phyloP scores from a whole-genome alignment of 176 grass and related monocot genomes.

The Phyllostachys edulis region DNA sequence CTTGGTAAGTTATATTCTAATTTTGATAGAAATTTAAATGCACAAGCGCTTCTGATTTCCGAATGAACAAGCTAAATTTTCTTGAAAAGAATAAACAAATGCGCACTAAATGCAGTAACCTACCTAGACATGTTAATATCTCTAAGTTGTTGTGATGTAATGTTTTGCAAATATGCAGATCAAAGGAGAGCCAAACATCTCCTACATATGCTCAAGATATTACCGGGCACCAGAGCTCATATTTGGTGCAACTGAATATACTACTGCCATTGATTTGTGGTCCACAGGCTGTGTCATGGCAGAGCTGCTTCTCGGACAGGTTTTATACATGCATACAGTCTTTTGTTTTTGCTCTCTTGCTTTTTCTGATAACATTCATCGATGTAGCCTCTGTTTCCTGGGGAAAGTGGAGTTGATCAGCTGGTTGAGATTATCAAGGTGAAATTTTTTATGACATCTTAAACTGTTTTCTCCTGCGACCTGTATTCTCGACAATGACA shows the following conservation, averaged over 20 bases:
- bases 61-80: not conserved
- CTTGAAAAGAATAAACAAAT: conserved; percentile 22
- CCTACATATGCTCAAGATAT: conserved; percentile 99
- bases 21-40: conserved; percentile 7
- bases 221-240: conserved; percentile 97
- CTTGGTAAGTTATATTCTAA: conserved; percentile 49
- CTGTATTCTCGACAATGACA: conserved; percentile 25
- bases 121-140: not conserved
- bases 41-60: not conserved
- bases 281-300: conserved; percentile 96
- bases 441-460: conserved; percentile 26
- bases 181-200: conserved; percentile 96
- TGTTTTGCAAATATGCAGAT: conserved; percentile 47
- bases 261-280: conserved; percentile 93
- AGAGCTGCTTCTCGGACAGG: conserved; percentile 90
- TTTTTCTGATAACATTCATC: conserved; percentile 27
- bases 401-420: conserved; percentile 97
- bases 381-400: conserved; percentile 89
- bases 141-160: not conserved
- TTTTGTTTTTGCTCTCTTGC: not conserved
- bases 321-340: conserved; percentile 19
- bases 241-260: conserved; percentile 97
- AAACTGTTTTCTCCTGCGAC: not conserved
- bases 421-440: conserved; percentile 99
- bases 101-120: not conserved